Conservation (phyloP, 169 alveolate species). For the Pseudocohnilembus persalinus region DNA sequence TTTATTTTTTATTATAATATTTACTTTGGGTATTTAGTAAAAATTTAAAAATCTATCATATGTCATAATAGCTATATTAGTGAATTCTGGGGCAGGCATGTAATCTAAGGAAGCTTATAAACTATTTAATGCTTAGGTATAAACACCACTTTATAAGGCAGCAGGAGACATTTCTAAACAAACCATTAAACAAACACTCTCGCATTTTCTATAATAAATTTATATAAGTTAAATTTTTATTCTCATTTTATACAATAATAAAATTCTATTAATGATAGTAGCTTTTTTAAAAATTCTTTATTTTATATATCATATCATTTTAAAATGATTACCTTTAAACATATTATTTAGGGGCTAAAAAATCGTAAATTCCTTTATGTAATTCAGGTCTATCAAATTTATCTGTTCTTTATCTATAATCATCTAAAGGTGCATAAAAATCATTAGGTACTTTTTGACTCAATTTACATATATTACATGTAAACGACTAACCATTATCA, state of each 20-base stretch:
- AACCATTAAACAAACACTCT: conserved; percentile 37
- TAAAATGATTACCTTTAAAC: conserved; percentile 6
- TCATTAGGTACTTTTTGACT: conserved; percentile 60
- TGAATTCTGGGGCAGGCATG: conserved; percentile 54
- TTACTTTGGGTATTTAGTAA: conserved; percentile 42
- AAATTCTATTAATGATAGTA: too few species aligned
- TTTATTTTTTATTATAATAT: neutral
- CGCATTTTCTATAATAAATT: neutral
- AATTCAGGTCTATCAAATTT: conserved; percentile 65
- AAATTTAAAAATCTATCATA: conserved; percentile 52
- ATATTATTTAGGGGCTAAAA: conserved; percentile 56
- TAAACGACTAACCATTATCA: conserved; percentile 58
- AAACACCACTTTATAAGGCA: conserved; percentile 51
- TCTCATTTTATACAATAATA: too few species aligned
- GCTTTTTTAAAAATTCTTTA: too few species aligned
- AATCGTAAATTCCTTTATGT: conserved; percentile 73
- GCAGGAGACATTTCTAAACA: conserved; percentile 56
- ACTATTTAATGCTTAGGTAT: conserved; percentile 36
- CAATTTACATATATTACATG: conserved; percentile 73
- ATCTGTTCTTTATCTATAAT: conserved; percentile 63
- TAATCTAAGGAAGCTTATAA: conserved; percentile 44
- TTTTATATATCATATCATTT: too few species aligned
- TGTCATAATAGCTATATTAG: conserved; percentile 57
- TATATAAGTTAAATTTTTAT: too few species aligned
- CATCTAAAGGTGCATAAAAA: conserved; percentile 54